Evolutionary conservation across 2,329 filamentous ascomycete genomes (phyloP).

Genomic region (Sodiomyces alkalinus): DNA sequence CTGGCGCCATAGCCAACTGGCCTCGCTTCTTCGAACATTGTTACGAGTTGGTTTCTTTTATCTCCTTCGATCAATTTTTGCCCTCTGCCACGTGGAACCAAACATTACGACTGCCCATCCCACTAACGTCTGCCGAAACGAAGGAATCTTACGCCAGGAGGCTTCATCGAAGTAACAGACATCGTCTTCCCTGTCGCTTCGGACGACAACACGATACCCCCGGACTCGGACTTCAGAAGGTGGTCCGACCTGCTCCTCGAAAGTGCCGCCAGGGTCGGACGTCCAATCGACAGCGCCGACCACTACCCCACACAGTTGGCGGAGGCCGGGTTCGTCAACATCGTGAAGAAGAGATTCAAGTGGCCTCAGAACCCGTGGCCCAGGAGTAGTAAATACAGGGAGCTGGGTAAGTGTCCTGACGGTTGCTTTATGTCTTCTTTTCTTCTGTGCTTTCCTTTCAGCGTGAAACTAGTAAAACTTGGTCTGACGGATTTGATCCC

Average conservation of each 20-base stretch:
- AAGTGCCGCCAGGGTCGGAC: neutral
- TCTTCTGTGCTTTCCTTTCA: no score
- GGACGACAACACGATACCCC: neutral
- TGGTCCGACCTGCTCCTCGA: neutral
- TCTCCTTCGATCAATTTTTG: no score
- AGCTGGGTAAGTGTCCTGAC: slow-evolving; percentile 15
- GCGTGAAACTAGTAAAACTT: no score
- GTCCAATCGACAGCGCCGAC: slow-evolving; percentile 1
- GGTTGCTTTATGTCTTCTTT: no score
- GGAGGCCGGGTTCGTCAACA: slow-evolving; percentile 15
- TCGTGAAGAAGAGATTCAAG: slow-evolving; percentile 13
- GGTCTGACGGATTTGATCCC: no score
- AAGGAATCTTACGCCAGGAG: neutral
- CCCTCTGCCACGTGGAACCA: neutral
- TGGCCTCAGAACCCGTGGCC: slow-evolving; percentile 17
- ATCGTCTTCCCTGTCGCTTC: neutral
- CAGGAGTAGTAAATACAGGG: slow-evolving; percentile 13
- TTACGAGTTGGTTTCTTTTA: slow-evolving; percentile 13
- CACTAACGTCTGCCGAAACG: neutral
- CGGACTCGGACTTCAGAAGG: neutral
- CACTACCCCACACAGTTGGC: neutral
- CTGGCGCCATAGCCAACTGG: slow-evolving; percentile 18
- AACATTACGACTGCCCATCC: no score
- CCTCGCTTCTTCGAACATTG: slow-evolving; percentile 20
- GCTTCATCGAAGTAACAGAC: neutral